These are phyloP conservation scores for Bruguiera sexangula DNA, from an alignment of 345 rosid species.

Conservation along the genomic window DNA sequence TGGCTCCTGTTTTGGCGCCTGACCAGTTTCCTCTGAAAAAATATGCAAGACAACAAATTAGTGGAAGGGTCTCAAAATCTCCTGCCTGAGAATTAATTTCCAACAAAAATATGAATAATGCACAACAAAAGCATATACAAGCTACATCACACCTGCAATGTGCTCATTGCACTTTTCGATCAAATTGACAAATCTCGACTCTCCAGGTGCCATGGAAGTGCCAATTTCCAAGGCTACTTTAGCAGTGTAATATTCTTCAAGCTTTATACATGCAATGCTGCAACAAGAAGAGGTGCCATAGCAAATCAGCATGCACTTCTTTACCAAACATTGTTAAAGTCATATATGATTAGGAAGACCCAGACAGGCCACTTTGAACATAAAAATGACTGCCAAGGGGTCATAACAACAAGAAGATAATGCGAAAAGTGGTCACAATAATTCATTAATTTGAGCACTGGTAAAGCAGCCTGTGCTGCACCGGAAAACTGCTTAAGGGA, in stretches of 20 bases:
- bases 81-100: neutral
- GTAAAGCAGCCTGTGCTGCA: neutral
- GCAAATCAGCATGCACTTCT: neutral
- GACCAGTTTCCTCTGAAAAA: constrained; percentile 41
- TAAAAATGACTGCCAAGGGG: neutral
- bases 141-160: constrained; percentile 45
- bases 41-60: neutral
- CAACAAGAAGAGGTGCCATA: neutral
- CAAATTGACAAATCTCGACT: constrained; percentile 58
- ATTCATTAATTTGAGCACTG: neutral
- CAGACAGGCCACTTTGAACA: neutral
- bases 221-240: constrained; percentile 78
- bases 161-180: constrained; percentile 63
- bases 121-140: neutral
- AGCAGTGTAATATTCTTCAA: constrained; percentile 83
- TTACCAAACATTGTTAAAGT: neutral
- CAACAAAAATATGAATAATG: neutral
- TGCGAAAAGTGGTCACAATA: too few relatives aligned
- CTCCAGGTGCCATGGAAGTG: constrained; percentile 50
- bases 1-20: constrained; percentile 22
- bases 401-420: too few relatives aligned
- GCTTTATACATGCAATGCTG: constrained; percentile 85
- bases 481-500: too few relatives aligned
- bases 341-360: neutral
- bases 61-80: neutral